Evolutionary conservation across 148 eudicot genomes (phyloP), one percentile per base, ranked within the genome.

Genomic region (Limonium bicolor): DNA sequence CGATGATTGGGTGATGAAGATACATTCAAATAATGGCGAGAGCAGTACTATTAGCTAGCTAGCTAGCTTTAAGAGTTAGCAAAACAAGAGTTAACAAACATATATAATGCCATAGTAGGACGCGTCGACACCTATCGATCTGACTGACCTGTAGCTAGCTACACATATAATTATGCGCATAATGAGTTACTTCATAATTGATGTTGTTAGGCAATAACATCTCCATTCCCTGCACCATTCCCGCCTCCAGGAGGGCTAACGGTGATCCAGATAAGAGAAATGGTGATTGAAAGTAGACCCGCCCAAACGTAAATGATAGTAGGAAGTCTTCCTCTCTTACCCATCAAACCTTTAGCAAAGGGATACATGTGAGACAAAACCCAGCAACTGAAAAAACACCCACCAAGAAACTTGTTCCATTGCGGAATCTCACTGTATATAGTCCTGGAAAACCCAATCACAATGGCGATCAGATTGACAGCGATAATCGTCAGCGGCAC

Each of bases 341-440:
- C 96, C 82, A 71, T 86, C 50, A 86, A 67, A 12, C 96, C 96
- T 43, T 86, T 82, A 0, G 69, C 69, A 30, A 86, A 86, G 2
- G 96, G 96, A 50, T 86, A 86, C 88, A 82, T 78, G 18, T 86
- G 96, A 26, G 87, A 57, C 68, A 86, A 50, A 41, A 69, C 96
- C 96, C 77, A 87, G 15, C 73, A 60, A 62, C 80, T 72, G 32
- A 85, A 85, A 54, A 77, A 80, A 24, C 60, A 39, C 2, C 95
- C 95, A 10, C 90, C 95, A 15, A 85, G 15, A 2, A 85, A 67
- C 69, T 71, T 82, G 14, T 20, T 78, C 94, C 96, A 87, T 41
- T 87, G 64, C 0, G 94, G 94, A 7, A 87, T 76, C 32, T 70
- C 82, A 12, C 88, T 73, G 23, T 71, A 87, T 1, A 87, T 30